Base-by-base conservation (phyloP, 345 rosid genomes). In the Geranium rotundifolium region DNA sequence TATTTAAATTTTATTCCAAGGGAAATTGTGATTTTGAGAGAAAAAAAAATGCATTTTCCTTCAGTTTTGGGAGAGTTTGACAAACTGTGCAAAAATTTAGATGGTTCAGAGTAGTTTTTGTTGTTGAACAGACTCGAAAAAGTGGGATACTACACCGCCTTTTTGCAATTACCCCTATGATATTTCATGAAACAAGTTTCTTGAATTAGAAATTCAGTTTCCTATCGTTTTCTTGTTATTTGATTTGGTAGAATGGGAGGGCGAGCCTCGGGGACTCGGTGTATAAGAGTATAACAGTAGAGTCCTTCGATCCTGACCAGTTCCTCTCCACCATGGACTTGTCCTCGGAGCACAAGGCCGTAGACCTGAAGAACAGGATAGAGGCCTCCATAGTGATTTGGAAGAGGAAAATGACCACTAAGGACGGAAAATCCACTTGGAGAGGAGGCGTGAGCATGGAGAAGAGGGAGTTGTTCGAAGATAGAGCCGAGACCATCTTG, bases 381-480 rank as follows among this genome's bases (percentile, higher is more conserved):
- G 95, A 90, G 79, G 95, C 97, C 19, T 90, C 97, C 0, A 79
- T 90, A 54, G 83, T 90, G 58, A 90, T 87, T 60, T 90, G 97
- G 97, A 82, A 71, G 73, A 76, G 95, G 67, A 90, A 90, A 65
- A 90, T 87, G 97, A 81, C 76, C 58, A 82, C 82, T 65, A 90
- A 90, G 59, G 97, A 90, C 19, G 72, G 81, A 49, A 90, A 87
- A 57, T 81, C 97, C 20, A 57, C 87, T 50, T 87, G 97, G 97
- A 80, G 95, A 19, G 84, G 92, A 18, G 83, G 85, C 15, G 87
- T 90, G 20, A 90, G 97, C 73, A 62, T 77, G 63, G 97, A 90
- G 82, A 90, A 85, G 65, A 78, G 97, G 71, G 97, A 90, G 73
- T 82, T 76, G 18, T 90, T 90, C 49, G 97, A 87, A 23, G 27